Conservation (phyloP, 2,329 filamentous ascomycete genomes). For the Penicillium rolfsii region DNA sequence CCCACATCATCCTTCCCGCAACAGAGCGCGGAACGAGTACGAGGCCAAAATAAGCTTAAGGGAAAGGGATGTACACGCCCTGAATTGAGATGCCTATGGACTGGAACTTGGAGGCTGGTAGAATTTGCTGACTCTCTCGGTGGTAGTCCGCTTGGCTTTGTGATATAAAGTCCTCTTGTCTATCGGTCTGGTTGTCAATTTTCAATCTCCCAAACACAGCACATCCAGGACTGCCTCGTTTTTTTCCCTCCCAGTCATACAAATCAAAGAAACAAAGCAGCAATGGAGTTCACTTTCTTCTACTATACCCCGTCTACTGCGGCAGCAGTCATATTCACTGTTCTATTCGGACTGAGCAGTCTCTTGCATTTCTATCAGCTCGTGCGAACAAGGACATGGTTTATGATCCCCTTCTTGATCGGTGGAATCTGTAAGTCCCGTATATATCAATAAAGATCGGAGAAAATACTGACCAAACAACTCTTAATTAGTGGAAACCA, state of each 20-base stretch:
- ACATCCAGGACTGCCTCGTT: not conserved
- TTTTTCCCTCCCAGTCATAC: not conserved
- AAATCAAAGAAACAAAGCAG: not conserved
- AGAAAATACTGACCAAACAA: not conserved
- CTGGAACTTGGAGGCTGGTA: not conserved
- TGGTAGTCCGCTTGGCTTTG: not conserved
- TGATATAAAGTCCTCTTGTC: not conserved
- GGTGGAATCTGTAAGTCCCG: slow-evolving; percentile 41
- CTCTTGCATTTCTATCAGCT: slow-evolving; percentile 33
- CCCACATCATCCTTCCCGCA: not conserved
- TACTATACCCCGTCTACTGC: slow-evolving; percentile 31
- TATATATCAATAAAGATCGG: not conserved
- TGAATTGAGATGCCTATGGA: not conserved
- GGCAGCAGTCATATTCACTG: slow-evolving; percentile 30
- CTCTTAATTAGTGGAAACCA: slow-evolving; percentile 50
- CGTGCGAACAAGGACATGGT: slow-evolving; percentile 32
- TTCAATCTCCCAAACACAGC: not conserved
- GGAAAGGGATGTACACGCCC: not conserved
- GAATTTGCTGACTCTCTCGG: not conserved
- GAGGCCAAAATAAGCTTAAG: not conserved
- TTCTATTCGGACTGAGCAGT: slow-evolving; percentile 29
- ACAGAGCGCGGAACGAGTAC: slow-evolving; percentile 2
- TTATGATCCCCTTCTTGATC: slow-evolving; percentile 36
- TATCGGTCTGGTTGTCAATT: not conserved
- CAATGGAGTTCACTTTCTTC: slow-evolving; percentile 27